A percentile compares a stretch with the other conserved stretches of the same genome.
Evolutionary conservation across 2,329 filamentous ascomycete species (phyloP).

Genomic region (Talaromyces sp.): DNA sequence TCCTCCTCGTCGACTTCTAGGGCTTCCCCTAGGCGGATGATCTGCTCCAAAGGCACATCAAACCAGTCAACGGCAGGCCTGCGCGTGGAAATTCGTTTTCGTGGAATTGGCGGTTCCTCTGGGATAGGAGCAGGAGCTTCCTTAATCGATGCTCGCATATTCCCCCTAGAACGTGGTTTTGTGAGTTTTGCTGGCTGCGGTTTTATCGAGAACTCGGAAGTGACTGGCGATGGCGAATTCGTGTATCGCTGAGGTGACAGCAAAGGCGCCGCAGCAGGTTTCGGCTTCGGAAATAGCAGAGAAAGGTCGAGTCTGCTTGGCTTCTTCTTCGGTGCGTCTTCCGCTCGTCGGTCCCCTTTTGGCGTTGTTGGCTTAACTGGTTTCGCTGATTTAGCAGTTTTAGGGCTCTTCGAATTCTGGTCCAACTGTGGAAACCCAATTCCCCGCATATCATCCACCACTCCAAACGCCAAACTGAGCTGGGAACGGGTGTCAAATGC

Average conservation of each 20-base stretch:
- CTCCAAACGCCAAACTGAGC: constrained; percentile 15
- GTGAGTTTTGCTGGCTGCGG: constrained; percentile 27
- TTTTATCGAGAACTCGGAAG: constrained; percentile 33
- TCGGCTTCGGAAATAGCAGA: constrained; percentile 41
- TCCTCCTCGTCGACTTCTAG: constrained; percentile 13
- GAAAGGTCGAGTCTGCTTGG: constrained; percentile 43
- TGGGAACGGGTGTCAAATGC: constrained; percentile 17
- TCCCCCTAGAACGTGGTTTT: constrained; percentile 24
- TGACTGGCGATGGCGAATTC: constrained; percentile 39
- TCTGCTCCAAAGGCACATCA: constrained; percentile 31
- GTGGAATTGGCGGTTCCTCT: constrained; percentile 8
- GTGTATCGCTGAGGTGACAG: constrained; percentile 43
- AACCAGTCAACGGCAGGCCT: constrained; percentile 29
- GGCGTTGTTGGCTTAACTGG: constrained; percentile 3
- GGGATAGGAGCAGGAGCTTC: background rate
- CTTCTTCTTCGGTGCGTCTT: constrained; percentile 31
- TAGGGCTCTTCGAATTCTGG: background rate
- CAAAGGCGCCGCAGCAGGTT: constrained; percentile 30
- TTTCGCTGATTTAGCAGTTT: constrained; percentile 5
- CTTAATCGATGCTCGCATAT: constrained; percentile 8
- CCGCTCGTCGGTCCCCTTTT: constrained; percentile 14
- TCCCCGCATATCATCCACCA: constrained; percentile 15
- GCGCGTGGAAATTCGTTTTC: background rate
- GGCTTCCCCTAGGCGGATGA: constrained; percentile 25
- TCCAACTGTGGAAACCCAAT: constrained; percentile 14